Evolutionary conservation across 305 asterid species (phyloP).

Genomic region (Solanum aculeatissimum): DNA sequence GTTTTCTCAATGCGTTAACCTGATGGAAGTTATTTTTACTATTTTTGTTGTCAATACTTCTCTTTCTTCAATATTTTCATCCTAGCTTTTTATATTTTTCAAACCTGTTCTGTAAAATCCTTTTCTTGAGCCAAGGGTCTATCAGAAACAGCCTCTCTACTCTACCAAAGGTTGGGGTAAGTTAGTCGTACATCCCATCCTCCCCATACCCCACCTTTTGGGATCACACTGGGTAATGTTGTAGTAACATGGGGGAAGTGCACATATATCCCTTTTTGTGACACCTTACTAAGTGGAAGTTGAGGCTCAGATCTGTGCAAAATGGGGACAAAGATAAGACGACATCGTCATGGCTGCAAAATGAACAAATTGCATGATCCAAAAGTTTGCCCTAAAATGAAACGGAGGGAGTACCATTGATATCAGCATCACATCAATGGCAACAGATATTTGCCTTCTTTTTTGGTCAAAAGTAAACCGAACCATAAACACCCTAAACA

Average conservation of each 20-base stretch:
- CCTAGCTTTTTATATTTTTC: not conserved
- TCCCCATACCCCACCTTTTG: not conserved
- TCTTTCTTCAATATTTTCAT: not conserved
- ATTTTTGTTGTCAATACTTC: not conserved
- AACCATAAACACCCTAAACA: not conserved
- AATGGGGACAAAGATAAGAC: not conserved
- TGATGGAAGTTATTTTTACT: not conserved
- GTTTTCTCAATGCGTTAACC: not conserved
- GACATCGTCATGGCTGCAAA: not conserved
- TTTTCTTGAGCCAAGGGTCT: not conserved
- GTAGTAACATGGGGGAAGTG: not conserved
- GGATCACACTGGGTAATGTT: not conserved
- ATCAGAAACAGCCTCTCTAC: not conserved
- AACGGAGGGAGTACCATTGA: not conserved
- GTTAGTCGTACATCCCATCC: not conserved
- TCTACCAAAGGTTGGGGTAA: not conserved
- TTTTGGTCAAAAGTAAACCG: not conserved
- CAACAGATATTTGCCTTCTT: not conserved
- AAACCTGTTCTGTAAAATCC: not conserved
- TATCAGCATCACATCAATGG: not conserved
- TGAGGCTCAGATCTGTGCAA: not conserved
- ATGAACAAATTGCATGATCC: not conserved
- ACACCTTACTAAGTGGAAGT: not conserved
- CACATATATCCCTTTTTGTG: not conserved
- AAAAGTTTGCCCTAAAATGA: constrained; percentile 9